phyloP scores from a whole-genome alignment of 495 filamentous ascomycete genomes.

The Tuber calosporum region DNA sequence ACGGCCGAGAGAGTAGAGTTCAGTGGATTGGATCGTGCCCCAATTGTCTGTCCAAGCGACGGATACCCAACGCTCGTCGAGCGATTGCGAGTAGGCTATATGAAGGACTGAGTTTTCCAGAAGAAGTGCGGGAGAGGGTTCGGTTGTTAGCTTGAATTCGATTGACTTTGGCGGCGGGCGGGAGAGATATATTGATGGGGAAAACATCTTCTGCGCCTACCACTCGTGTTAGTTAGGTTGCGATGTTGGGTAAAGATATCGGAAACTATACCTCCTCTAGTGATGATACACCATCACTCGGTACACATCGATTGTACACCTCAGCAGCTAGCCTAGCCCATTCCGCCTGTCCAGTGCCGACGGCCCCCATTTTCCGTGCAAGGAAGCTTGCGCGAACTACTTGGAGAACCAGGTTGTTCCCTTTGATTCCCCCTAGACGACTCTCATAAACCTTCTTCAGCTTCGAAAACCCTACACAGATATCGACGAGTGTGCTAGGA shows the following conservation, averaged over 20 bases:
- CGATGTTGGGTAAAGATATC: conserved; percentile 4
- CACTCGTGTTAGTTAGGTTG: not conserved
- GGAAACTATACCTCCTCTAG: conserved; percentile 40
- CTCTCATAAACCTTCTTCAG: conserved; percentile 64
- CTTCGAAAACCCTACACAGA: conserved; percentile 69
- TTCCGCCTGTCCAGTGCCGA: conserved; percentile 59
- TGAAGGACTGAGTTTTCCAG: conserved; percentile 79
- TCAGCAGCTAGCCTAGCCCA: conserved; percentile 68
- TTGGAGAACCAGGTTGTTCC: conserved; percentile 73
- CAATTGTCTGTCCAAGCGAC: conserved; percentile 87
- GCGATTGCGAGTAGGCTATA: conserved; percentile 72
- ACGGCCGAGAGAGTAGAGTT: conserved; percentile 70
- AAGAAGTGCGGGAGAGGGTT: conserved; percentile 64
- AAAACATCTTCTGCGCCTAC: conserved; percentile 43
- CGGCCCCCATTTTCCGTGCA: conserved; percentile 57
- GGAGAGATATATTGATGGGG: conserved; percentile 70
- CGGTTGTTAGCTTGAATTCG: conserved; percentile 66
- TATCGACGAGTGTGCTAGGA: conserved; percentile 59
- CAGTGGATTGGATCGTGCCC: conserved; percentile 66
- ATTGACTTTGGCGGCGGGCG: conserved; percentile 62
- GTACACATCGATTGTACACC: conserved; percentile 75
- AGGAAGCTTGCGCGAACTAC: conserved; percentile 69
- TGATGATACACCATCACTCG: conserved; percentile 49
- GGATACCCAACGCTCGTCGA: conserved; percentile 78
- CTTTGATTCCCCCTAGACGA: conserved; percentile 50